These are phyloP conservation scores for Leccinum aurantiacum DNA, from an alignment of 768 basidiomycete species.

Conservation along the genomic window DNA sequence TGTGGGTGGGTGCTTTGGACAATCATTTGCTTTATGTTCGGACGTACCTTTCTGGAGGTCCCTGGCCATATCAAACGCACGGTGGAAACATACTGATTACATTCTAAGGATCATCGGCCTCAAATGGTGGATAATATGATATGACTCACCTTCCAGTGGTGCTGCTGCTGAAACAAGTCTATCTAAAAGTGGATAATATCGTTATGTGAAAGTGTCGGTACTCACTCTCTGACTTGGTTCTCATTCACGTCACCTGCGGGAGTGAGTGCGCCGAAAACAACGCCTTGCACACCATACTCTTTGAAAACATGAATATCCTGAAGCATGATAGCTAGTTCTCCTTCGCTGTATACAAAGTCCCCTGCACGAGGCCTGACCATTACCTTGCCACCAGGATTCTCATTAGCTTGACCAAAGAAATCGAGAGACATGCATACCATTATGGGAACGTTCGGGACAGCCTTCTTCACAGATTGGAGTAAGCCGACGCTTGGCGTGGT, in stretches of 20 bases:
- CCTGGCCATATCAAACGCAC: conserved; percentile 74
- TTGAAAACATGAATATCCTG: conserved; percentile 70
- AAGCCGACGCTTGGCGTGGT: conserved; percentile 82
- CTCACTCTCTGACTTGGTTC: conserved; percentile 49
- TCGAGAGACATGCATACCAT: conserved; percentile 57
- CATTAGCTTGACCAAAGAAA: neutral
- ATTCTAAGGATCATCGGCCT: neutral
- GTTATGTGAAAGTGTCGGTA: neutral
- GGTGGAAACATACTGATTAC: conserved; percentile 70
- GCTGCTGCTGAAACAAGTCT: conserved; percentile 59
- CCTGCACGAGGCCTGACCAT: conserved; percentile 82
- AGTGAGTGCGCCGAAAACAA: conserved; percentile 67
- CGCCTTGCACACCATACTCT: conserved; percentile 53
- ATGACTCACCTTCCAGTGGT: conserved; percentile 57
- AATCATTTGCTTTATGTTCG: neutral
- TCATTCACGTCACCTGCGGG: conserved; percentile 59
- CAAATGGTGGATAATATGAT: neutral
- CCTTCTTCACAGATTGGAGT: conserved; percentile 53
- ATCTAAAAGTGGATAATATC: conserved; percentile 1
- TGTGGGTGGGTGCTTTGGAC: conserved; percentile 1
- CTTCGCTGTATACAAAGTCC: conserved; percentile 71
- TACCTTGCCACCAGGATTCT: conserved; percentile 40
- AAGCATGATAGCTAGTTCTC: conserved; percentile 70
- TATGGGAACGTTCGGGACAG: conserved; percentile 51
- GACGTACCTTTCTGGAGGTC: conserved; percentile 52